Conservation (phyloP, 2,329 filamentous ascomycete genomes). For the Colletotrichum lini region DNA sequence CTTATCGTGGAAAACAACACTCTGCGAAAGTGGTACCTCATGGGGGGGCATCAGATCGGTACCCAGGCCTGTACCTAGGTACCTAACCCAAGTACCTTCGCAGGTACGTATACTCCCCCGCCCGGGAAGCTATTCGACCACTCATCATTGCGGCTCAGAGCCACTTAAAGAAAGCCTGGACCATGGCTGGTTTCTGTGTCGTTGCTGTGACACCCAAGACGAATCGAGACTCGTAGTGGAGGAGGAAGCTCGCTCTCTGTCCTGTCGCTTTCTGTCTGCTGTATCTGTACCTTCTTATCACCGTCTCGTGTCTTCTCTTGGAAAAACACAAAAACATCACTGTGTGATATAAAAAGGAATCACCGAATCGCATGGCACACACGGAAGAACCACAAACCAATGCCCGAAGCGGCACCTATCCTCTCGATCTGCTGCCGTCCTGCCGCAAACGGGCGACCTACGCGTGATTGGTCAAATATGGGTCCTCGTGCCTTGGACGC, state of each 20-base stretch:
- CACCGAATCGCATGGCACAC: too few species aligned
- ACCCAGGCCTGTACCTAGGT: too few species aligned
- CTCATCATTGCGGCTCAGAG: neutral
- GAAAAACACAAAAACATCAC: too few species aligned
- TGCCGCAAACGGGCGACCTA: neutral
- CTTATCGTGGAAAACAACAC: neutral
- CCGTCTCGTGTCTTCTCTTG: neutral
- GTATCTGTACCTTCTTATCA: neutral
- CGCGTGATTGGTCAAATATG: neutral
- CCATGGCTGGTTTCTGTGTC: neutral
- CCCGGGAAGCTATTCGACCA: neutral
- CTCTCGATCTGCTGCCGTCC: neutral
- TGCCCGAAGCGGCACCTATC: neutral
- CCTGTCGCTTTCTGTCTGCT: neutral
- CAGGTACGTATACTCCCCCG: neutral
- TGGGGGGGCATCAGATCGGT: neutral
- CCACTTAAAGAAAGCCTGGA: neutral
- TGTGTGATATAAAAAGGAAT: too few species aligned
- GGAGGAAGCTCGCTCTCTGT: neutral
- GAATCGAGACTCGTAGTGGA: neutral
- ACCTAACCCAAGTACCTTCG: too few species aligned
- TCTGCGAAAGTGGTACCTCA: neutral
- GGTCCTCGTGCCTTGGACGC: neutral
- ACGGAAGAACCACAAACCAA: neutral
- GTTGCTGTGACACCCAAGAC: conserved; percentile 21